Percentiles rank a stretch among this genome's conserved stretches.
Conservation (phyloP, 768 basidiomycete genomes). For the Pulveroboletus sp. region DNA sequence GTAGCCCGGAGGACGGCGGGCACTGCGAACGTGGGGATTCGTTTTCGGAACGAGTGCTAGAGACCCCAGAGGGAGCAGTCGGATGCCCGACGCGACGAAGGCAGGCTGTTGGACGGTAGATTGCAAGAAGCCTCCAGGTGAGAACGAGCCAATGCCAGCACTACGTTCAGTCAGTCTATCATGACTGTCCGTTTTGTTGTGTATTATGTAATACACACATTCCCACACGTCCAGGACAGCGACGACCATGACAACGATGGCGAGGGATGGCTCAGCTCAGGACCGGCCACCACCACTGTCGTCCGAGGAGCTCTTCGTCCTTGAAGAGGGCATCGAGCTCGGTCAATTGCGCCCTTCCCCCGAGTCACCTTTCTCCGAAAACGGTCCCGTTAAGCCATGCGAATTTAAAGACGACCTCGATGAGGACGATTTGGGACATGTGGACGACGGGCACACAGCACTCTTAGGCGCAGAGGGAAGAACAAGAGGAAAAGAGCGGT, state of each 20-base stretch:
- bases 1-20: conserved; percentile 19
- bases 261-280: conserved; percentile 10
- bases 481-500: conserved; percentile 25
- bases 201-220: conserved; percentile 24
- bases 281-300: not conserved
- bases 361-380: conserved; percentile 19
- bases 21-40: conserved; percentile 5
- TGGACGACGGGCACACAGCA: conserved; percentile 40
- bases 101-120: conserved; percentile 13
- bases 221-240: conserved; percentile 19
- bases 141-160: conserved; percentile 20
- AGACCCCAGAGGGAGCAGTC: conserved; percentile 7
- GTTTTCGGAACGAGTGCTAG: conserved; percentile 10
- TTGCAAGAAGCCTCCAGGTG: conserved; percentile 18
- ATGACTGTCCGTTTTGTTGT: conserved; percentile 28
- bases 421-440: not conserved
- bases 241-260: not conserved
- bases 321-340: conserved; percentile 31
- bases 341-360: conserved; percentile 25
- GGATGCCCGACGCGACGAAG: conserved; percentile 15
- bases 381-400: conserved; percentile 20
- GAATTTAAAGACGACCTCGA: conserved; percentile 28
- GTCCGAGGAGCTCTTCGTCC: not conserved
- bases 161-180: conserved; percentile 26
- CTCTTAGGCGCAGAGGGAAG: conserved; percentile 38